Base-by-base conservation (phyloP, 164 flowering plant species). In the Berberis thunbergii region DNA sequence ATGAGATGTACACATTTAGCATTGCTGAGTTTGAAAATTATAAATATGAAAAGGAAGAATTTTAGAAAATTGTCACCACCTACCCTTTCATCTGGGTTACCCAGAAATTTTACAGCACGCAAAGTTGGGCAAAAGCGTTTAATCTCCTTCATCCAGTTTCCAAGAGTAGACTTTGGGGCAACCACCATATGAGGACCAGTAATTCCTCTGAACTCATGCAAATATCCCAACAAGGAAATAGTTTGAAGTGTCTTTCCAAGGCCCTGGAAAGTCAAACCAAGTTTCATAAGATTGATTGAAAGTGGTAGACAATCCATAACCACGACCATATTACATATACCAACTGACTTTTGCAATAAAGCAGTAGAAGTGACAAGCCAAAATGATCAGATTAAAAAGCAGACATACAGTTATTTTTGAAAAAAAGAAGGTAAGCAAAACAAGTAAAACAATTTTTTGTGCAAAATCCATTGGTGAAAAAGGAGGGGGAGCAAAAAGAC, bases 131-230 rank as follows among this genome's bases (percentile, higher is more conserved):
- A 95, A 69, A 95, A 95, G 3, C 97, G 89, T 0, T 79, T 77
- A 59, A 95, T 95, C 78, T 95, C 99, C 79, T 86, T 95, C 91
- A 95, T 95, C 99, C 98, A 95, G 67, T 95, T 95, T 11, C 99
- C 99, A 75, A 95, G 97, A 57, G 99, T 95, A 62, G 99, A 95
- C 71, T 95, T 95, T 64, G 99, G 98, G 68, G 99, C 94, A 74
- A 95, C 99, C 65, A 95, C 99, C 97, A 95, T 89, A 73, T 95
- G 99, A 53, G 99, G 99, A 6, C 99, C 99, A 72, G 85, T 85
- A 50, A 95, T 91, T 68, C 98, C 98, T 75, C 98, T 79, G 64
- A 83, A 95, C 79, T 95, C 99, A 66, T 89, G 96, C 70, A 95
- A 75, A 74, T 95, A 95, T 45, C 97, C 98, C 70, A 95, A 58